Evolutionary conservation across 2,329 filamentous ascomycete genomes (phyloP), one percentile per base, ranked within the genome.

Genomic region (Cyanodermella asteris): DNA sequence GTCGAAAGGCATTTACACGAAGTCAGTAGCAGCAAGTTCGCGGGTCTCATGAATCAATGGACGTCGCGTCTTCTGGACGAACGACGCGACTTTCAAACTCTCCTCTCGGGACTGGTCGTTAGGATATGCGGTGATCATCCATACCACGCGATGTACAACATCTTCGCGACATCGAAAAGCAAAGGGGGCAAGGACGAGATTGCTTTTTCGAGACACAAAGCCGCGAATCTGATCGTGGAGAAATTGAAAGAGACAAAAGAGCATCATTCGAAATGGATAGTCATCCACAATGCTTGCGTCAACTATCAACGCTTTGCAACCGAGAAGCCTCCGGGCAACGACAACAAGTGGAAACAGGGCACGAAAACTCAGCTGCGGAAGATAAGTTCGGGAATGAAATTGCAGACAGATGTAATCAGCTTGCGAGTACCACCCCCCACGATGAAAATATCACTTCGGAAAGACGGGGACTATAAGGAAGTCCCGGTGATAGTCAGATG

Each of bases 101-200:
- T 84, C 2, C 55, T 99, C 2, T 64, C 68, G 25, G 56, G 59
- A 2, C 53, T 97, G 11, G 70, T 94, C 4, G 67, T 70, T 39
- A 71, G 70, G 6, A 91, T 97, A 28, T 94, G 84, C 41, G 59
- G 64, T 7, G 81, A 97, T 29, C 87, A 99, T 48, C 90, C 87
- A 0, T 91, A 82, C 45, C 90, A 97, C 43, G 81, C 81, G 24
- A 84, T 94, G 70, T 91, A 97, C 44, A 82, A 94, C 38, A 78
- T 97, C 20, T 93, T 84, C 56, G 77, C 82, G 3, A 72, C 74
- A 13, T 70, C 66, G 22, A 75, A 71, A 38, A 68, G 64, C 25
- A 69, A 72, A 37, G 59, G 46, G 25, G 50, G 58, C 26, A 71
- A 74, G 36, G 84, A 93, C 35, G 66, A 74, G 20, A 64, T 73